A percentile compares a stretch with the other conserved stretches of the same genome.
phyloP scores from a whole-genome alignment of 2,329 filamentous ascomycete species.

The Fusarium pseudograminearum region DNA sequence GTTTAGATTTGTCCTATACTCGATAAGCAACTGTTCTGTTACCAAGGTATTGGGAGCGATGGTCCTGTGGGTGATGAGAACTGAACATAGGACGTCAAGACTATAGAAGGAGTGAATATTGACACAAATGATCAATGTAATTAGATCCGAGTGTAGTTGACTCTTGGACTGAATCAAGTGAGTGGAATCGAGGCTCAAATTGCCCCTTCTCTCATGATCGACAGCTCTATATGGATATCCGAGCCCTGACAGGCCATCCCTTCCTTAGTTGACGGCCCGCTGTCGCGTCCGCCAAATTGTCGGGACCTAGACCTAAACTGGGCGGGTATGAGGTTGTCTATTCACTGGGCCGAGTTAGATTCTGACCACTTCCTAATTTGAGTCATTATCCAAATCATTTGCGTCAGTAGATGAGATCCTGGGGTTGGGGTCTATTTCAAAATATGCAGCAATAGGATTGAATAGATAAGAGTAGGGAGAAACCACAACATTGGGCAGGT shows the following conservation, averaged over 20 bases:
- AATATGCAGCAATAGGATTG: not conserved
- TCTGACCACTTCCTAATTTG: not conserved
- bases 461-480: not conserved
- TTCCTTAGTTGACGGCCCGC: constrained; percentile 21
- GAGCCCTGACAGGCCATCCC: constrained; percentile 21
- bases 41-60: not conserved
- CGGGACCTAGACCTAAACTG: constrained; percentile 33
- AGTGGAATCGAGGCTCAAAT: not conserved
- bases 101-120: not conserved
- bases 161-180: not conserved
- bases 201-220: not conserved
- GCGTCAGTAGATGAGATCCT: not conserved
- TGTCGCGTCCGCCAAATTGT: constrained; percentile 13
- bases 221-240: not conserved
- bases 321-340: not conserved
- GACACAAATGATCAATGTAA: not conserved
- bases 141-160: not conserved
- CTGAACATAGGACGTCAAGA: not conserved
- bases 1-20: not conserved
- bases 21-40: not conserved
- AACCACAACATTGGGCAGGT: not conserved
- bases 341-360: not conserved
- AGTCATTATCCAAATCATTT: not conserved
- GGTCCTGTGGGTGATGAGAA: not conserved
- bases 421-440: not conserved